Evolutionary conservation across 2,329 filamentous ascomycete species (phyloP).

Genomic region (Verticillium alfalfae): DNA sequence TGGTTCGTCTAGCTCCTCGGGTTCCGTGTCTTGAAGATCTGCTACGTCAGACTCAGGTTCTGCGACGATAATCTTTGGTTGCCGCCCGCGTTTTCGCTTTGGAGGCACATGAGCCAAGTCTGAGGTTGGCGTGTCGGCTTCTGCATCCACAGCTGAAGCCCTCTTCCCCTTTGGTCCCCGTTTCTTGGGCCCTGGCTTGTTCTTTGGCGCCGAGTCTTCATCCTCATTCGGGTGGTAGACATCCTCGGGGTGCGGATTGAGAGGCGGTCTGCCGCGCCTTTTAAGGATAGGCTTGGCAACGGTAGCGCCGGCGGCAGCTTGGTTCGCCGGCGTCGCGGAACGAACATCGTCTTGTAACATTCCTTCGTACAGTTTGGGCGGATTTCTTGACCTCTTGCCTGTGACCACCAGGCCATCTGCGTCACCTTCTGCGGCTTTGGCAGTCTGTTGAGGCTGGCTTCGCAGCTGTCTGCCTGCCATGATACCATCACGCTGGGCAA

Average conservation of each 20-base stretch:
- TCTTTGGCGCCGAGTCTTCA: background rate
- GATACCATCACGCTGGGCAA: constrained; percentile 49
- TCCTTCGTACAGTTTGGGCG: constrained; percentile 44
- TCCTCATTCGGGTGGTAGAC: background rate
- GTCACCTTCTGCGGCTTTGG: constrained; percentile 47
- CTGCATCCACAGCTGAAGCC: constrained; percentile 5
- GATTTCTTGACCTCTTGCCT: constrained; percentile 49
- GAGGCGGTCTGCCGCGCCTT: constrained; percentile 20
- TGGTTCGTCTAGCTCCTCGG: background rate
- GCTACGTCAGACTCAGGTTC: constrained; percentile 1
- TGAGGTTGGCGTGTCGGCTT: constrained; percentile 7
- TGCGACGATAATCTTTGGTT: constrained; percentile 7
- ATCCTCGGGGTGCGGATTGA: background rate
- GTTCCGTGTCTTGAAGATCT: background rate
- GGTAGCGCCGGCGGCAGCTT: background rate
- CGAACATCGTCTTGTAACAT: constrained; percentile 45
- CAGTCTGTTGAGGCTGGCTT: constrained; percentile 52
- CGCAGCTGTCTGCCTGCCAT: constrained; percentile 48
- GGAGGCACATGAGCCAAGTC: constrained; percentile 3
- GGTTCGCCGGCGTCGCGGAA: constrained; percentile 39
- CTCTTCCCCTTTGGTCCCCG: constrained; percentile 7
- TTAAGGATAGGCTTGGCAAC: constrained; percentile 10
- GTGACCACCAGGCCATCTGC: constrained; percentile 30
- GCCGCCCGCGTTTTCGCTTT: constrained; percentile 11
- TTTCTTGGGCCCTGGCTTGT: constrained; percentile 3